These are phyloP conservation scores for Cinnamomum micranthum DNA, from an alignment of 164 flowering plant genomes.

Conservation along the genomic window DNA sequence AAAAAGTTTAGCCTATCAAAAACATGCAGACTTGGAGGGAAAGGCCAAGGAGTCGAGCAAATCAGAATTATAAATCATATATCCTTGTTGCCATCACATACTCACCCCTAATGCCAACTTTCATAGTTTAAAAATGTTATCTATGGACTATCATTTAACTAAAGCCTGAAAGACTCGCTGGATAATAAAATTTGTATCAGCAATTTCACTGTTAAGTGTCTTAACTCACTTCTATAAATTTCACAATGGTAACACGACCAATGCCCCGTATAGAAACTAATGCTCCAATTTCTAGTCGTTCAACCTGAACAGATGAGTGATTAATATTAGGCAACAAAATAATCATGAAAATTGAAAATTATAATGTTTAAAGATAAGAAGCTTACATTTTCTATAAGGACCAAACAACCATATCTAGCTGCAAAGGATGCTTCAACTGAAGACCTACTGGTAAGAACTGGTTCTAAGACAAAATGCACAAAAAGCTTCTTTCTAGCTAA, in stretches of 20 bases:
- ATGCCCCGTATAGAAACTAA: conserved; percentile 61
- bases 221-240: conserved; percentile 40
- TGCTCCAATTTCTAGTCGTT: conserved; percentile 61
- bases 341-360: not conserved
- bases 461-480: conserved; percentile 73
- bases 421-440: conserved; percentile 51
- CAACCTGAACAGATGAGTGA: conserved; percentile 38
- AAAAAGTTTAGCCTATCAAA: no score
- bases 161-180: no score
- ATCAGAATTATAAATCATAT: no score
- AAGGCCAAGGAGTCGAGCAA: no score
- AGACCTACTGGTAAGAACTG: conserved; percentile 28
- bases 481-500: conserved; percentile 45
- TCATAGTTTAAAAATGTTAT: not conserved
- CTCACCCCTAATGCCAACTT: not conserved
- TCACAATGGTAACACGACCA: conserved; percentile 52
- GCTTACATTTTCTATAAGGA: conserved; percentile 53
- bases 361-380: conserved; percentile 2
- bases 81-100: no score
- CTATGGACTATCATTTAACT: not conserved
- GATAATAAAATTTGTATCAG: not conserved
- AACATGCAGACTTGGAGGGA: no score
- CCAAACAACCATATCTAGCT: conserved; percentile 64
- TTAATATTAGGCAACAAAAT: not conserved
- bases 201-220: not conserved